Evolutionary conservation across 768 basidiomycete species (phyloP).

Genomic region (Auriscalpium orientale): DNA sequence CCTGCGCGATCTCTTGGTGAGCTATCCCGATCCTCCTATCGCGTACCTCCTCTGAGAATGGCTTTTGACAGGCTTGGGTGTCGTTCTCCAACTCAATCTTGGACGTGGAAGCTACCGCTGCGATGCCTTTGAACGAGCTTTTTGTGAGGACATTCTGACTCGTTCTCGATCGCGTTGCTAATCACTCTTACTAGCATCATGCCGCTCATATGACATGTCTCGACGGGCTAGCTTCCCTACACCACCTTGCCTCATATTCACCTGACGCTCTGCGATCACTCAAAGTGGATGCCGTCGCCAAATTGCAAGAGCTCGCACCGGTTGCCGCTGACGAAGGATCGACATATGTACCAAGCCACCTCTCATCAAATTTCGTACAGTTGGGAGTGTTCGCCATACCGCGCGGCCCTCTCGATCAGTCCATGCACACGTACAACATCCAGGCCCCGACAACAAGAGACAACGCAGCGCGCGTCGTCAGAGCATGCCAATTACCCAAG

Average conservation of each 20-base stretch:
- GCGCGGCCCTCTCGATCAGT: constrained; percentile 40
- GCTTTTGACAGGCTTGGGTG: constrained; percentile 71
- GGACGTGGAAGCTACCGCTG: constrained; percentile 19
- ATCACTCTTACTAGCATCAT: constrained; percentile 54
- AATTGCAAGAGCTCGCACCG: constrained; percentile 53
- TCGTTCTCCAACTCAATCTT: constrained; percentile 70
- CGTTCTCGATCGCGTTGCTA: constrained; percentile 5
- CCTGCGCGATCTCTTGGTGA: constrained; percentile 82
- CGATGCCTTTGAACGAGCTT: constrained; percentile 40
- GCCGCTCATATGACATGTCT: constrained; percentile 89
- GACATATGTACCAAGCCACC: constrained; percentile 22
- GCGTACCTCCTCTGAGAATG: background rate
- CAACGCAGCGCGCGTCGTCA: constrained; percentile 81
- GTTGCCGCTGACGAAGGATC: constrained; percentile 22
- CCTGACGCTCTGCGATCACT: constrained; percentile 50
- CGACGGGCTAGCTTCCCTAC: constrained; percentile 79
- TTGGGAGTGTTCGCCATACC: constrained; percentile 72
- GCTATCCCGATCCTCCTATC: constrained; percentile 14
- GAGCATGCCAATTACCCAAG: constrained; percentile 85
- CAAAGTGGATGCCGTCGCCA: constrained; percentile 45
- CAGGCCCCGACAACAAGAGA: constrained; percentile 81
- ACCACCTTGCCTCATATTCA: constrained; percentile 63
- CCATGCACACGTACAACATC: constrained; percentile 58
- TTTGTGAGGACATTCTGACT: constrained; percentile 47
- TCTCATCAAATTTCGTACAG: constrained; percentile 34